These are phyloP conservation scores for Candida sanyiensis DNA, from an alignment of 805 yeast genomes.

Conservation along the genomic window DNA sequence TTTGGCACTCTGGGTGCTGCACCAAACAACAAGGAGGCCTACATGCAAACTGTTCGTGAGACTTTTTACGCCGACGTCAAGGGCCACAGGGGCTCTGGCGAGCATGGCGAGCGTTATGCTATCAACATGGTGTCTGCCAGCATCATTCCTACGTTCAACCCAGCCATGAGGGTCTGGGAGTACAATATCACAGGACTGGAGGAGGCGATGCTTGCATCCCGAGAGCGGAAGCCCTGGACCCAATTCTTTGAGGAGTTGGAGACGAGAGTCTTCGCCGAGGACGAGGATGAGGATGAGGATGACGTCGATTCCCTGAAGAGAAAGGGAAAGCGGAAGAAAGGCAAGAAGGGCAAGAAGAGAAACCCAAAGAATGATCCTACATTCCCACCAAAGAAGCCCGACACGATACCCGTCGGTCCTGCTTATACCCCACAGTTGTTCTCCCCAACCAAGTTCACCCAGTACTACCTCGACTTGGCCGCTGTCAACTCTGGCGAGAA, in stretches of 20 bases:
- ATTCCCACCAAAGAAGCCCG: slow-evolving; percentile 56
- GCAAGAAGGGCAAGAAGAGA: slow-evolving; percentile 23
- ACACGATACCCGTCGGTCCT: slow-evolving; percentile 56
- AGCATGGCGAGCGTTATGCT: slow-evolving; percentile 52
- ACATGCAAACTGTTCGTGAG: slow-evolving; percentile 54
- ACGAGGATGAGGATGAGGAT: slow-evolving; percentile 28
- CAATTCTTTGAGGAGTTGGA: slow-evolving; percentile 48
- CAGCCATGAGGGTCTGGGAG: slow-evolving; percentile 82
- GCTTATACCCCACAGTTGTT: slow-evolving; percentile 67
- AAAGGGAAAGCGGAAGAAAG: slow-evolving; percentile 20
- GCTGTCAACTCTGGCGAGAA: slow-evolving; percentile 37
- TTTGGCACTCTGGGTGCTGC: slow-evolving; percentile 47
- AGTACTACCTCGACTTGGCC: slow-evolving; percentile 64
- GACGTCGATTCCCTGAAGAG: slow-evolving; percentile 10
- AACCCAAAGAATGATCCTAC: slow-evolving; percentile 50
- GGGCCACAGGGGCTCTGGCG: slow-evolving; percentile 29
- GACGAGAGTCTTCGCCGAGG: slow-evolving; percentile 27
- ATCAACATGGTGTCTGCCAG: slow-evolving; percentile 67
- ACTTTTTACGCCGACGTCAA: slow-evolving; percentile 38
- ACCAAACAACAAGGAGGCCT: slow-evolving; percentile 60
- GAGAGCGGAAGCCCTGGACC: slow-evolving; percentile 47
- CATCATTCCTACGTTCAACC: slow-evolving; percentile 79
- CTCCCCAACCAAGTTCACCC: slow-evolving; percentile 67
- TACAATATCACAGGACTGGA: slow-evolving; percentile 60
- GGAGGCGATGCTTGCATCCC: slow-evolving; percentile 2